phyloP scores from a whole-genome alignment of 257 asterid species.

The Nicotiana tabacum region DNA sequence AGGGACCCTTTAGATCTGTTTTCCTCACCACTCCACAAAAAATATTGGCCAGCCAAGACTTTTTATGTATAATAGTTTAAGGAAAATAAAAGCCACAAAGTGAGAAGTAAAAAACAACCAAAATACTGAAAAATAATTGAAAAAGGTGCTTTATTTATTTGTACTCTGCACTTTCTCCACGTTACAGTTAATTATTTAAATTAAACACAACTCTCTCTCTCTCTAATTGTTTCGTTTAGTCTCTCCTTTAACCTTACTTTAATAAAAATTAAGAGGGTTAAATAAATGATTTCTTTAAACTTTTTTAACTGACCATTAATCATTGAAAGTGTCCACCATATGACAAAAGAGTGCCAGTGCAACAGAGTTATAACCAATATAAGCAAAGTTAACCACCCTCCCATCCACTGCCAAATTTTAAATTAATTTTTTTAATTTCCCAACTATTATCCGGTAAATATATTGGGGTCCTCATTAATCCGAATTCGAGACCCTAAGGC shows the following conservation, averaged over 20 bases:
- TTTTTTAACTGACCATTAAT: slow-evolving; percentile 23
- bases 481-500: no score
- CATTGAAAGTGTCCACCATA: slow-evolving; percentile 24
- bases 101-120: neutral
- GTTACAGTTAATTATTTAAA: slow-evolving; percentile 1
- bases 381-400: slow-evolving; percentile 14
- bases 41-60: neutral
- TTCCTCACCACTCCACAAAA: neutral
- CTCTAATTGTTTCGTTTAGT: neutral
- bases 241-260: neutral
- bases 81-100: slow-evolving; percentile 1
- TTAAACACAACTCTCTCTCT: neutral
- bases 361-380: slow-evolving; percentile 19
- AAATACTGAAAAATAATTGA: neutral
- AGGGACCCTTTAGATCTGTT: slow-evolving; percentile 13
- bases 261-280: neutral
- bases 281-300: neutral
- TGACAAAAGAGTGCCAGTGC: slow-evolving; percentile 27
- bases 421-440: no score
- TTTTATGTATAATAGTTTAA: neutral
- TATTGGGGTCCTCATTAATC: no score
- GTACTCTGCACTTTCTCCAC: slow-evolving; percentile 19
- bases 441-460: no score
- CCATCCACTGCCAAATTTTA: neutral
- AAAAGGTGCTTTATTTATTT: slow-evolving; percentile 6